A percentile compares a stretch with the other conserved stretches of the same genome.
phyloP scores from a whole-genome alignment of 2,329 filamentous ascomycete genomes.

The Ophiostoma pallidulum region DNA sequence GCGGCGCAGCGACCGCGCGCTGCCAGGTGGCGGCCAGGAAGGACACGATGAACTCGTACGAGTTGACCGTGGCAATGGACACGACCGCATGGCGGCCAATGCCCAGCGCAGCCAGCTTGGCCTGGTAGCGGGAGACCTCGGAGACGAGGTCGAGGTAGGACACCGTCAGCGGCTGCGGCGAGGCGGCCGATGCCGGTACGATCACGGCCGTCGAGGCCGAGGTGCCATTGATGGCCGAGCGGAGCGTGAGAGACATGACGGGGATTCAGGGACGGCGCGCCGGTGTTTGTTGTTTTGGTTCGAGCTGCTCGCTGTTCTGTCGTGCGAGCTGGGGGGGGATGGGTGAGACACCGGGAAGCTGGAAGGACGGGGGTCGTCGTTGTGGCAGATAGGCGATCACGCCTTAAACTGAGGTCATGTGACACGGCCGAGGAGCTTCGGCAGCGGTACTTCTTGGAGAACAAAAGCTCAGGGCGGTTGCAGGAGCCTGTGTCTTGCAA shows the following conservation, averaged over 20 bases:
- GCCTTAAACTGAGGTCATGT: constrained; percentile 2
- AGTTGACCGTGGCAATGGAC: constrained; percentile 76
- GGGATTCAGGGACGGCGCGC: no score
- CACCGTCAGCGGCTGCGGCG: constrained; percentile 39
- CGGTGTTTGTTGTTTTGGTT: no score
- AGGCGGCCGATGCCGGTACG: constrained; percentile 53
- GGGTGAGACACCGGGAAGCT: no score
- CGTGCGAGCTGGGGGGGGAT: no score
- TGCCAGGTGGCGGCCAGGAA: constrained; percentile 84
- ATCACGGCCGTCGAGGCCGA: constrained; percentile 53
- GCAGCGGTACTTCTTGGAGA: no score
- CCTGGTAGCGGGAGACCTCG: constrained; percentile 63
- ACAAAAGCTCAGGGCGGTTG: no score
- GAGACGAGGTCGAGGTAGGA: constrained; percentile 58
- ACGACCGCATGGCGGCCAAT: constrained; percentile 61
- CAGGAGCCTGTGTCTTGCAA: no score
- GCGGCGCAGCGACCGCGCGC: constrained; percentile 71
- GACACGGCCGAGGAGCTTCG: background rate
- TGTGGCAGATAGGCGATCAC: background rate
- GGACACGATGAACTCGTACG: constrained; percentile 78
- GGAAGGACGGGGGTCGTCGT: no score
- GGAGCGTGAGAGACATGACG: constrained; percentile 39
- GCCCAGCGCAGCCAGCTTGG: constrained; percentile 66
- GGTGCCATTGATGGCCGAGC: constrained; percentile 39
- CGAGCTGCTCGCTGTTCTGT: no score